These are phyloP conservation scores for Trichophyton benhamiae DNA, from an alignment of 2,329 filamentous ascomycete species.

Conservation along the genomic window DNA sequence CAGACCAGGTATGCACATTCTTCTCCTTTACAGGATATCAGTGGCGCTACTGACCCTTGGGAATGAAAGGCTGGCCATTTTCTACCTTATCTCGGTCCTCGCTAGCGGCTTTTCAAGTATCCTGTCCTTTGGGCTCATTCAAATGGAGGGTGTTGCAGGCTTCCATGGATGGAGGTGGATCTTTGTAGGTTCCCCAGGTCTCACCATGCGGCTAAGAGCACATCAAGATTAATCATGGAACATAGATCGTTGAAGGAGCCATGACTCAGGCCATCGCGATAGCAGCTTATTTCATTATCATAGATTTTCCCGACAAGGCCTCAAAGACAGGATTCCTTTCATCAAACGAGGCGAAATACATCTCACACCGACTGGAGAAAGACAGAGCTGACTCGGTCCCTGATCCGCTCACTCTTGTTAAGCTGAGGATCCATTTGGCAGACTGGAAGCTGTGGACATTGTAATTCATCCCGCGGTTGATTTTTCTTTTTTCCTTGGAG, in stretches of 20 bases:
- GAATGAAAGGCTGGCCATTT: slow-evolving; percentile 8
- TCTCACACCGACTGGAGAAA: slow-evolving; percentile 35
- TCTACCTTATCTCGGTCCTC: slow-evolving; percentile 8
- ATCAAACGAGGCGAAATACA: slow-evolving; percentile 33
- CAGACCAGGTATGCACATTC: slow-evolving; percentile 52
- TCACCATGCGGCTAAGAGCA: background rate
- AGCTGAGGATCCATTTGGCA: slow-evolving; percentile 37
- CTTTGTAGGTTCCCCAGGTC: slow-evolving; percentile 6
- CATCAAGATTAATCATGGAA: background rate
- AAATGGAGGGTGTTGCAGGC: slow-evolving; percentile 18
- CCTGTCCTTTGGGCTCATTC: slow-evolving; percentile 27
- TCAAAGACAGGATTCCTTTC: slow-evolving; percentile 40
- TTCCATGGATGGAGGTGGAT: slow-evolving; percentile 30
- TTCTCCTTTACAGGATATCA: background rate
- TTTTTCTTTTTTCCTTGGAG: no score
- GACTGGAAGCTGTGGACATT: slow-evolving; percentile 52
- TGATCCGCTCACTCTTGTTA: slow-evolving; percentile 37
- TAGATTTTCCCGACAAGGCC: slow-evolving; percentile 51
- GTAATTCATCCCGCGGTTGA: slow-evolving; percentile 18
- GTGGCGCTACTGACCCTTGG: background rate
- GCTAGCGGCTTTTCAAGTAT: slow-evolving; percentile 17
- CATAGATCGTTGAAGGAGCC: slow-evolving; percentile 29
- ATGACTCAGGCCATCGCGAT: slow-evolving; percentile 45
- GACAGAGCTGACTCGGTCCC: slow-evolving; percentile 44
- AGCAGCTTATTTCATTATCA: slow-evolving; percentile 45